These are phyloP conservation scores for Syzygium grande DNA, from an alignment of 345 rosid genomes.

Conservation along the genomic window DNA sequence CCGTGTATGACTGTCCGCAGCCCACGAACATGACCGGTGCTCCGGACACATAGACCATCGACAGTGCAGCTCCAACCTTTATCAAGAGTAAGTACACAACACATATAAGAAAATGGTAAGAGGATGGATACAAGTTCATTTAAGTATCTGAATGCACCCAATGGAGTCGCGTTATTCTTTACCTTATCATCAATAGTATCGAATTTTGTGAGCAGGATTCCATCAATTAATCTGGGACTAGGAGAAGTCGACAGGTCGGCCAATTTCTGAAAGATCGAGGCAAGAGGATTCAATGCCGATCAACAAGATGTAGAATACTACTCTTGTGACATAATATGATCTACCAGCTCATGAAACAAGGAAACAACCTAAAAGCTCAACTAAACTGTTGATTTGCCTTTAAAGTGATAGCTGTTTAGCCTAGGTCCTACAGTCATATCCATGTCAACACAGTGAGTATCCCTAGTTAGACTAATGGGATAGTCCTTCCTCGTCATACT, in stretches of 20 bases:
- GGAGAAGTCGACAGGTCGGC: conserved; percentile 80
- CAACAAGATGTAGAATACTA: neutral
- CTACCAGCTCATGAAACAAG: neutral
- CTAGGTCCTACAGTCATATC: neutral
- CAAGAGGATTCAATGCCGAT: neutral
- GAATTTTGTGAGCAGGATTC: conserved; percentile 90
- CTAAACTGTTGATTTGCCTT: neutral
- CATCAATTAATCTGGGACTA: conserved; percentile 74
- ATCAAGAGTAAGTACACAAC: neutral
- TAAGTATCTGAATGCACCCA: neutral
- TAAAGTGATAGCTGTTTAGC: neutral
- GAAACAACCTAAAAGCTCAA: neutral
- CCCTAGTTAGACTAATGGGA: neutral
- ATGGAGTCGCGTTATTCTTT: neutral
- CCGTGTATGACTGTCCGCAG: conserved; percentile 95
- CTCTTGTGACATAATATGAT: neutral
- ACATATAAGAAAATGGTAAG: neutral
- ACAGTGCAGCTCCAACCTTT: conserved; percentile 96
- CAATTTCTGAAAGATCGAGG: conserved; percentile 45
- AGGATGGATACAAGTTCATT: neutral
- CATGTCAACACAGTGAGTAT: neutral
- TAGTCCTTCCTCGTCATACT: neutral
- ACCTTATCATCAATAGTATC: conserved; percentile 99
- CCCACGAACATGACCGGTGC: conserved; percentile 99
- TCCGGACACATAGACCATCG: conserved; percentile 95